These are phyloP conservation scores for Colletotrichum higginsianum DNA, from an alignment of 2,329 filamentous ascomycete species.

Conservation along the genomic window DNA sequence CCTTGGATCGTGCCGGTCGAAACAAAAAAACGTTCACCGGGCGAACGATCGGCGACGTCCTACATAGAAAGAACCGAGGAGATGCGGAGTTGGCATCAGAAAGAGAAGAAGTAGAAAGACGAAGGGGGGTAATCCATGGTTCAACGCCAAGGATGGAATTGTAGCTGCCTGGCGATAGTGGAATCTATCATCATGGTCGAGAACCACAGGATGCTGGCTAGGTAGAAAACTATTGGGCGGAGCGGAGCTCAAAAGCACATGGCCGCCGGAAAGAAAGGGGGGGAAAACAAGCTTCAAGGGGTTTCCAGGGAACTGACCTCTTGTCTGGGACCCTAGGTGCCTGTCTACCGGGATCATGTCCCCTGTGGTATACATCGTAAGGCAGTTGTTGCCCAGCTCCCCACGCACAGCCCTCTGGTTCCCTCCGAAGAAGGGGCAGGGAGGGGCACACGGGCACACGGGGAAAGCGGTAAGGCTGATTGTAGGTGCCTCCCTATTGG, in stretches of 20 bases:
- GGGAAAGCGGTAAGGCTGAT: conserved; percentile 16
- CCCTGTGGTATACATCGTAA: neutral
- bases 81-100: neutral
- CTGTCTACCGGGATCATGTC: neutral
- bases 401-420: conserved; percentile 18
- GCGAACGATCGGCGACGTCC: neutral
- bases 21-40: neutral
- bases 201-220: neutral
- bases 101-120: neutral
- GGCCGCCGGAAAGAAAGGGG: neutral
- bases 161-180: conserved; percentile 23
- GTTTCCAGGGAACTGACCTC: neutral
- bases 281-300: conserved; percentile 23
- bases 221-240: neutral
- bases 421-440: conserved; percentile 5
- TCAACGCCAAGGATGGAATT: neutral
- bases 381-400: neutral
- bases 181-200: neutral
- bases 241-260: neutral
- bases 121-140: no score
- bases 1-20: neutral
- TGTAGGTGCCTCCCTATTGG: neutral
- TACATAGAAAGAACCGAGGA: neutral
- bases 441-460: no score
- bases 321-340: neutral